A percentile compares a stretch with the other conserved stretches of the same genome.
Evolutionary conservation across 2,329 filamentous ascomycete species (phyloP).

Genomic region (Pseudocercospora macadamiae): DNA sequence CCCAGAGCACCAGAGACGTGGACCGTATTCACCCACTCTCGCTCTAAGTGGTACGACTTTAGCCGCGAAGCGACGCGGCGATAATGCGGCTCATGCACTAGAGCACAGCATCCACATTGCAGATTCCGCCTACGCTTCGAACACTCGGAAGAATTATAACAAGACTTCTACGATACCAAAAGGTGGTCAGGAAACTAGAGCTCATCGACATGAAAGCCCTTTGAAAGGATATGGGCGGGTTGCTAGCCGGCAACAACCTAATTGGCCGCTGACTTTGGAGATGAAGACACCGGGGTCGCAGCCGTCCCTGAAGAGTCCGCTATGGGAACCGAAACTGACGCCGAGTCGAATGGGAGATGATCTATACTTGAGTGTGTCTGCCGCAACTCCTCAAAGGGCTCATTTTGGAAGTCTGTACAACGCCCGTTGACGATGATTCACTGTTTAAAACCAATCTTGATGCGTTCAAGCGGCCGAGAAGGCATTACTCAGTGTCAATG

Average conservation of each 20-base stretch:
- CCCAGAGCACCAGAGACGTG: constrained; percentile 17
- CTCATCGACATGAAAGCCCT: constrained; percentile 27
- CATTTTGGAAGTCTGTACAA: constrained; percentile 18
- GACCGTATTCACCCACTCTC: constrained; percentile 21
- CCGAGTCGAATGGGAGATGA: constrained; percentile 69
- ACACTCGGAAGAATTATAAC: constrained; percentile 15
- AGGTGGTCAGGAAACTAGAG: background rate
- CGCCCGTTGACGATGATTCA: constrained; percentile 6
- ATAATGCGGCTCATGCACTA: constrained; percentile 40
- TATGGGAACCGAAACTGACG: constrained; percentile 67
- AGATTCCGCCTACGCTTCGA: constrained; percentile 23
- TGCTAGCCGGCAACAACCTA: constrained; percentile 16
- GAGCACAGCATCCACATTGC: constrained; percentile 41
- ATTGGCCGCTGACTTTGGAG: constrained; percentile 20
- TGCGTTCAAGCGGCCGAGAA: constrained; percentile 19
- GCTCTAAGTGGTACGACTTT: constrained; percentile 37
- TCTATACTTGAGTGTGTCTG: constrained; percentile 54
- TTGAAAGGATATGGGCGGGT: constrained; percentile 36
- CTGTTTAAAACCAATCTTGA: too few species aligned
- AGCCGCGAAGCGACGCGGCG: constrained; percentile 42
- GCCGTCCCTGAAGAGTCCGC: constrained; percentile 44
- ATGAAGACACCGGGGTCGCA: constrained; percentile 22
- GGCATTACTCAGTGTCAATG: too few species aligned
- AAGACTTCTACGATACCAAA: background rate
- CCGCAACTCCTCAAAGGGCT: constrained; percentile 29